Base-by-base conservation (phyloP, 2,329 filamentous ascomycete species). In the Aspergillus sergii region DNA sequence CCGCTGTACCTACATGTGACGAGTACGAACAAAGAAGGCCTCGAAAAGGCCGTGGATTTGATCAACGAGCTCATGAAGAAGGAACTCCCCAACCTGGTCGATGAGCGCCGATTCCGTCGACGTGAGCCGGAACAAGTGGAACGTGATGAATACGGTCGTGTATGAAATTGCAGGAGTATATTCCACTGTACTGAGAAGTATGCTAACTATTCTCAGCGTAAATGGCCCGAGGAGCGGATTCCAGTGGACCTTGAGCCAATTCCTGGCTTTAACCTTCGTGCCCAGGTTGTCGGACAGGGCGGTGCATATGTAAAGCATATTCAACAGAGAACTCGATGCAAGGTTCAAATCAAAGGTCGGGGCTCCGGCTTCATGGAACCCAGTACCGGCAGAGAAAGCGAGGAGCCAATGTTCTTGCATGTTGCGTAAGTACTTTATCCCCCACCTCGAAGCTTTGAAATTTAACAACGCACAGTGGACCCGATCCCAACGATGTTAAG, bases 281-380 rank as follows among this genome's bases (percentile, higher is more conserved):
- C 95, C 58, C 94, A 98, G 76, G 94, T 99, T 54, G 95, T 99
- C 60, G 95, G 95, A 57, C 91, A 94, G 71, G 93, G 93, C 36
- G 95, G 95, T 64, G 91, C 92, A 50, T 97, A 98, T 75, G 95
- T 99, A 65, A 99, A 99, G 80, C 94, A 97, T 75, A 98, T 99
- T 68, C 95, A 98, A 79, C 89, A 94, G 75, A 93, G 97, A 79
- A 98, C 95, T 16, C 87, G 92, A 66, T 98, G 95, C 77, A 92
- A 94, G 71, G 95, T 99, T 30, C 95, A 99, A 78, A 99, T 99
- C 81, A 99, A 99, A 78, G 95, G 95, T 21, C 92, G 92, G 67
- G 94, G 94, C 45, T 98, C 94, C 59, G 95, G 95, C 16, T 99
- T 96, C 76, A 89, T 96, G 73, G 95, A 99, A 77, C 88, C 90